A percentile compares a stretch with the other conserved stretches of the same genome.
phyloP scores from a whole-genome alignment of 2,329 filamentous ascomycete genomes.

The Phaeophleospora eucalypticola region DNA sequence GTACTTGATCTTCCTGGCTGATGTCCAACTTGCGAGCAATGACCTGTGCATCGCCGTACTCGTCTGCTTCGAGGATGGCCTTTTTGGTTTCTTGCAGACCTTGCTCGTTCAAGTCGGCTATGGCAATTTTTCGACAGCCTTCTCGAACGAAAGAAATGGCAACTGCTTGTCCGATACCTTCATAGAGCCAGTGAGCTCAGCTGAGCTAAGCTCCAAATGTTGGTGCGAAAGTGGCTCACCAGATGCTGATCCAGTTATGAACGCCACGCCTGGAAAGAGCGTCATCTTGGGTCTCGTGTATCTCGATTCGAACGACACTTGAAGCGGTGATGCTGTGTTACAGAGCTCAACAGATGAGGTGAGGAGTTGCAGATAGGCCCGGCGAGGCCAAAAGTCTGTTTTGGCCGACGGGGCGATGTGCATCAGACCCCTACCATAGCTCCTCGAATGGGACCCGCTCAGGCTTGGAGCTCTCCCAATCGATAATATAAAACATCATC shows the following conservation, averaged over 20 bases:
- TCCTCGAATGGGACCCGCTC: too few species aligned
- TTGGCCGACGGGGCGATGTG: neutral
- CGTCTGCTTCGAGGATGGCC: constrained; percentile 27
- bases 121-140: constrained; percentile 42
- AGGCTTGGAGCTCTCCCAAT: too few species aligned
- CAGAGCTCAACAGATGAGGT: neutral
- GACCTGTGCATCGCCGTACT: constrained; percentile 21
- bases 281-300: constrained; percentile 15
- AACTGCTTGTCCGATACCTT: constrained; percentile 43
- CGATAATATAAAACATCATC: too few species aligned
- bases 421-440: too few species aligned
- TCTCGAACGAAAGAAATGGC: constrained; percentile 44
- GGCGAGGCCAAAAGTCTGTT: constrained; percentile 1
- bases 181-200: neutral
- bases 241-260: constrained; percentile 34
- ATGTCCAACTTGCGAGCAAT: constrained; percentile 35
- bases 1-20: constrained; percentile 34
- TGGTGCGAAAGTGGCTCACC: constrained; percentile 19
- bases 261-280: constrained; percentile 32
- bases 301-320: too few species aligned
- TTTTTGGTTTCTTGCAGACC: constrained; percentile 35
- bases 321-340: too few species aligned
- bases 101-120: constrained; percentile 38
- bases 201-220: neutral
- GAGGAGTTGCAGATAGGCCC: constrained; percentile 3